phyloP scores from a whole-genome alignment of 306 rosid genomes.

The Phaseolus lunatus region DNA sequence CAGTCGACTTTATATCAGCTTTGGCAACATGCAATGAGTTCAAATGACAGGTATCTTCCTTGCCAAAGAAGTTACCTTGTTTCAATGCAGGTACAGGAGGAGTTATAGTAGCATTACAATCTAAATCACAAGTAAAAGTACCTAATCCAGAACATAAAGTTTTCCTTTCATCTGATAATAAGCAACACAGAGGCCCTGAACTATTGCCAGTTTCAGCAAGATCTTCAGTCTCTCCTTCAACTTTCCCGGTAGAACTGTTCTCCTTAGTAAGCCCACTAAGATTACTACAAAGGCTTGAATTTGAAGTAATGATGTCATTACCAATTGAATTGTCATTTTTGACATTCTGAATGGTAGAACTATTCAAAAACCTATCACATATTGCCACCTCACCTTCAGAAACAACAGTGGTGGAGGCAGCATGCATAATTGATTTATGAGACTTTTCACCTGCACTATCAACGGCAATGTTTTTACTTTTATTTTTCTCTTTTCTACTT shows the following conservation, averaged over 20 bases:
- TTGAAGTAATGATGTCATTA: slow-evolving; percentile 51
- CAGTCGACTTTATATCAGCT: slow-evolving; percentile 50
- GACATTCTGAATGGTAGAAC: slow-evolving; percentile 52
- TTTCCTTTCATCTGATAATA: slow-evolving; percentile 55
- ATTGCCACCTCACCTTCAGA: slow-evolving; percentile 55
- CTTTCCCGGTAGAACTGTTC: slow-evolving; percentile 45
- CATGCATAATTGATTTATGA: slow-evolving; percentile 49
- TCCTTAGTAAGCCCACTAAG: slow-evolving; percentile 49
- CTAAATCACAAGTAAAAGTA: slow-evolving; percentile 45
- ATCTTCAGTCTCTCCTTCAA: slow-evolving; percentile 54
- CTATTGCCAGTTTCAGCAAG: slow-evolving; percentile 46
- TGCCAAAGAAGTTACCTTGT: slow-evolving; percentile 46
- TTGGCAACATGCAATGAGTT: slow-evolving; percentile 42
- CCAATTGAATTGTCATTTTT: slow-evolving; percentile 51
- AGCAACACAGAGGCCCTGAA: slow-evolving; percentile 46
- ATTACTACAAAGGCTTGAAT: slow-evolving; percentile 53
- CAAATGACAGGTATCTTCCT: slow-evolving; percentile 46
- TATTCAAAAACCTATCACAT: slow-evolving; percentile 43
- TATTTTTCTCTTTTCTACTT: slow-evolving; percentile 71
- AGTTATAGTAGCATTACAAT: slow-evolving; percentile 44
- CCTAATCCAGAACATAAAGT: slow-evolving; percentile 48
- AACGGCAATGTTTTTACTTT: slow-evolving; percentile 54
- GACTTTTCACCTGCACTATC: slow-evolving; percentile 47
- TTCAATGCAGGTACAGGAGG: slow-evolving; percentile 52
- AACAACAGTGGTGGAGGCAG: slow-evolving; percentile 55